Evolutionary conservation across 345 rosid genomes (phyloP).

Genomic region (Xanthoceras sorbifolium): DNA sequence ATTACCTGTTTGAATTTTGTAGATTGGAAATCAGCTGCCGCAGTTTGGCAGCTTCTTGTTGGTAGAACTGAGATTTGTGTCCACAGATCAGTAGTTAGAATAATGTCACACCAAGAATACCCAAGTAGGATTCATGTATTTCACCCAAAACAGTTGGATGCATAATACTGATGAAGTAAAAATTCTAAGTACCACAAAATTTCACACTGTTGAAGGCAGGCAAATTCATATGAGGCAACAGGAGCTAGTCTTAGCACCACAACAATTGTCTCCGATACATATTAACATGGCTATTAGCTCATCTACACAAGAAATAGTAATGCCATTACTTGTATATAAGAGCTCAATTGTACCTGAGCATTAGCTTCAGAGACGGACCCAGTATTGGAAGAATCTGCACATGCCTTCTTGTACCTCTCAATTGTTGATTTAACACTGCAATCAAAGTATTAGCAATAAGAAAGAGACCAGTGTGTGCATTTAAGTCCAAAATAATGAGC

Average conservation of each 20-base stretch:
- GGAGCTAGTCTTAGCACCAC: background rate
- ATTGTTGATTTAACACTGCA: constrained; percentile 89
- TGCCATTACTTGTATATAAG: background rate
- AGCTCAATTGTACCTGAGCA: constrained; percentile 65
- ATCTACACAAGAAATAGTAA: too few relatives aligned
- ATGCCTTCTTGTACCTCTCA: constrained; percentile 90
- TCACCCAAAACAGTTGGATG: background rate
- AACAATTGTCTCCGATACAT: background rate
- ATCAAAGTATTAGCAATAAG: constrained; percentile 9
- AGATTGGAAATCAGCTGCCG: constrained; percentile 62
- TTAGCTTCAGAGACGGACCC: constrained; percentile 79
- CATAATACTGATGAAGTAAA: background rate
- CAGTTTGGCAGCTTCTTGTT: constrained; percentile 82
- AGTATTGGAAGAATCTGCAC: constrained; percentile 59
- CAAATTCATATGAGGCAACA: background rate
- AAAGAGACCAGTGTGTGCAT: background rate
- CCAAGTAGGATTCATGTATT: background rate
- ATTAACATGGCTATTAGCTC: background rate
- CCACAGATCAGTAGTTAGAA: background rate
- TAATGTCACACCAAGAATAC: background rate
- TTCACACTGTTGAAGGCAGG: background rate
- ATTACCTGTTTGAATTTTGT: constrained; percentile 76
- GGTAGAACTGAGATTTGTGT: constrained; percentile 58
- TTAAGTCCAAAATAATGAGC: background rate
- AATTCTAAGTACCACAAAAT: background rate